Evolutionary conservation across 331 rosid genomes (phyloP).

Genomic region (Cydonia oblonga): DNA sequence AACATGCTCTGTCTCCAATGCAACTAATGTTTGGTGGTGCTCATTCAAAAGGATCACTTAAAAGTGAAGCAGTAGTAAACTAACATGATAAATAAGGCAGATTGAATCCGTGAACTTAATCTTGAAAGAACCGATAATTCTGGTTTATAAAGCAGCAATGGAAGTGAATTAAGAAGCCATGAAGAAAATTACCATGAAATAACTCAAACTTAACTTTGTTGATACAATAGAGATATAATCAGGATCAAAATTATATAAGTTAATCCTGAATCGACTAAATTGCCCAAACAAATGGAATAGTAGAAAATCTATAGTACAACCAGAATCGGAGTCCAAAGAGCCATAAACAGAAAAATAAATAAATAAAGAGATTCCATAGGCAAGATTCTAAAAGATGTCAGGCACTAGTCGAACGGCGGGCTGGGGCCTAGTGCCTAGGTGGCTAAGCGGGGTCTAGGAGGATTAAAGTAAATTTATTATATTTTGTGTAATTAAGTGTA

Average conservation of each 20-base stretch:
- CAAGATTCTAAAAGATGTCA: no score
- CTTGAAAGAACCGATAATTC: background rate
- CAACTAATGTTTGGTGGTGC: background rate
- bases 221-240: background rate
- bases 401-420: no score
- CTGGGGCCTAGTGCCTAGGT: no score
- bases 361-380: background rate
- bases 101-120: background rate
- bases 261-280: background rate
- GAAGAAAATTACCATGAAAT: background rate
- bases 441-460: no score
- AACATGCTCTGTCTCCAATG: background rate
- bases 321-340: background rate
- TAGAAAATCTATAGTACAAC: background rate
- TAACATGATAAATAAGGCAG: background rate
- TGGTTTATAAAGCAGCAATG: background rate
- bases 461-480: no score
- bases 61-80: background rate
- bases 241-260: background rate
- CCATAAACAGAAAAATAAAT: background rate
- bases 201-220: background rate
- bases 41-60: background rate
- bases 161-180: background rate
- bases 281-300: background rate
- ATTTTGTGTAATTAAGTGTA: no score